Base-by-base conservation (phyloP, 192 early-diverging fungal species). In the Gryganskiella cystojenkinii region DNA sequence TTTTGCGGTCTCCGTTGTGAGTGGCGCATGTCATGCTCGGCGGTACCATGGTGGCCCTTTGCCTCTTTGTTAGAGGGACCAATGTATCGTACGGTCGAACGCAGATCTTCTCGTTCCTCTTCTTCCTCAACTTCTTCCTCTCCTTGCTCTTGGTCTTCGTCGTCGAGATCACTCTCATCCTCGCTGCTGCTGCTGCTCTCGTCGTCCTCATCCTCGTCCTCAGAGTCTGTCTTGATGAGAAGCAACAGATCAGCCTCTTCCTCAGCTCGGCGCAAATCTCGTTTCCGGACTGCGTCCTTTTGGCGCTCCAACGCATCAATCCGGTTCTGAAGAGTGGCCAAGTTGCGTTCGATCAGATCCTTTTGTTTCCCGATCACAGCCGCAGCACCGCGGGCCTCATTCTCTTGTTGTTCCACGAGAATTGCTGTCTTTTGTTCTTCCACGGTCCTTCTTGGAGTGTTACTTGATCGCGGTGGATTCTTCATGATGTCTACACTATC, bases 191-290 rank as follows among this genome's bases (percentile, higher is more conserved):
- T 70, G 37, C 33, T 55, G 53, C n/a, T 28, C 17, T 59, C 61
- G 4, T 72, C 55, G 7, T 59, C 61, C 37, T 33, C 46, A 1
- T 65, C 63, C 1, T 68, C 60, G 14, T 76, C 64, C 31, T 66
- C 71, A 49, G 31, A n/a, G 1, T 53, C 64, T 13, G 72, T 62
- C 2, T 67, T 40, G 9, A 76, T 49, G 24, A 76, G n/a, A 20
- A 50, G 42, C 33, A 58, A 19, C 30, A 76, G 8, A 4, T 76
- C 59, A 6, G 64, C 65, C 24, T 68, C 64, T 4, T 63, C 64
- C 22, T 56, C 43, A 3, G 52, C 60, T 24, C 58, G 57, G 17
- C 22, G 50, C n/a, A 43, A 19, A 42, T 76, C 65, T 13, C 27
- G 34, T 13, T 40, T 35, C 51, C 40, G 56, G 44, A 67, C 30